A percentile compares a stretch with the other conserved stretches of the same genome.
Conservation (phyloP, 345 rosid species). For the Psidium friedrichsthalianum region DNA sequence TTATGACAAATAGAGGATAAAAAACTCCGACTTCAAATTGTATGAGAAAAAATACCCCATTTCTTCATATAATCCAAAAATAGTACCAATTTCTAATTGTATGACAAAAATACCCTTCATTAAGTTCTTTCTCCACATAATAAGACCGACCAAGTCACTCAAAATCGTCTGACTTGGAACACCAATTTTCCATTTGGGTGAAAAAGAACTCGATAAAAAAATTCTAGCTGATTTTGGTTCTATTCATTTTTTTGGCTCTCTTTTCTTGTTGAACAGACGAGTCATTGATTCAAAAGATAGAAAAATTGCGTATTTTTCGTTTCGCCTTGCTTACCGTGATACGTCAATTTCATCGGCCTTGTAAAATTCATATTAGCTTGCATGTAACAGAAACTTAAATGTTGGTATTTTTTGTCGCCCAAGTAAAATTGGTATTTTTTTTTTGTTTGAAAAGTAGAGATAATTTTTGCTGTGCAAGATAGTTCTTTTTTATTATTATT, state of each 20-base stretch:
- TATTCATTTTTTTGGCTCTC: not conserved
- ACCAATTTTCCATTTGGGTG: not conserved
- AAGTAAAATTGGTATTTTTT: too few relatives aligned
- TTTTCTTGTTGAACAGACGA: too few relatives aligned
- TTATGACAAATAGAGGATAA: too few relatives aligned
- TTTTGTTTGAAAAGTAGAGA: too few relatives aligned
- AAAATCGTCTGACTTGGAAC: too few relatives aligned
- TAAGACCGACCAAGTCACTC: not conserved
- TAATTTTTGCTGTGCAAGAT: too few relatives aligned
- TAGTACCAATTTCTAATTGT: not conserved
- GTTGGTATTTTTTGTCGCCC: too few relatives aligned
- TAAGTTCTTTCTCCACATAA: too few relatives aligned
- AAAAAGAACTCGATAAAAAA: not conserved
- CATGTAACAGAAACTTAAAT: too few relatives aligned
- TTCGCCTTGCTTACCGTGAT: not conserved
- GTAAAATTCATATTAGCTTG: too few relatives aligned
- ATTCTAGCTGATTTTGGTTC: not conserved
- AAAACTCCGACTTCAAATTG: not conserved
- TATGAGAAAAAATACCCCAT: not conserved
- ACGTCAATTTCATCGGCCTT: not conserved
- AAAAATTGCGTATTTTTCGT: accelerated
- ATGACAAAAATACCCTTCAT: not conserved
- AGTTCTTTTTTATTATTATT: too few relatives aligned
- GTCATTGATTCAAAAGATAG: not conserved
- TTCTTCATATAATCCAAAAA: not conserved